Evolutionary conservation across 1,284 basidiomycete genomes (phyloP).

Genomic region (Ganoderma sinense): DNA sequence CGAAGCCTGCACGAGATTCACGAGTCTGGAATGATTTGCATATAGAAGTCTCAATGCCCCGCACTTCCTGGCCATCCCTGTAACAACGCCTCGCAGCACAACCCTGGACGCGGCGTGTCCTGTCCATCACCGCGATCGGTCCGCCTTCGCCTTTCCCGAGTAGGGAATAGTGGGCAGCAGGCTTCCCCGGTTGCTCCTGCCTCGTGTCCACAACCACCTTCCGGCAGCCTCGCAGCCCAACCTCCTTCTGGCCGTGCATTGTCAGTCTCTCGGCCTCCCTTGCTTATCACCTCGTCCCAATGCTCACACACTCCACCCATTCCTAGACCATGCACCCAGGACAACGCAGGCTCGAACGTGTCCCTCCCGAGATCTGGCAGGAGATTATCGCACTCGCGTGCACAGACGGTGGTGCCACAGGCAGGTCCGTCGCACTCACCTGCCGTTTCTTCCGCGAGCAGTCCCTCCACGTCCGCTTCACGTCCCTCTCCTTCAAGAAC

Average conservation of each 20-base stretch:
- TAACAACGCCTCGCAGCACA: not conserved
- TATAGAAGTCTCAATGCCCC: not conserved
- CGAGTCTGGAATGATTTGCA: not conserved
- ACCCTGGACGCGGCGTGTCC: not conserved
- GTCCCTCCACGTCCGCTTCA: conserved; percentile 8
- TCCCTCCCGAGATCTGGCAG: conserved; percentile 18
- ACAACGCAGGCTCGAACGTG: conserved; percentile 2
- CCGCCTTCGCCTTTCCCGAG: conserved; percentile 1
- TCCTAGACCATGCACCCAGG: conserved; percentile 7
- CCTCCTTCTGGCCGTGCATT: not conserved
- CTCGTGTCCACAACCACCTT: conserved; percentile 6
- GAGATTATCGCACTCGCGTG: conserved; percentile 14
- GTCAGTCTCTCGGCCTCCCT: not conserved
- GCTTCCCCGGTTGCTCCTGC: not conserved
- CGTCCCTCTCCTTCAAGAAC: conserved; percentile 11
- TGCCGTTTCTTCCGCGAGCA: conserved; percentile 12
- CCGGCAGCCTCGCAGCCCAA: not conserved
- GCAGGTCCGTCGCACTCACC: conserved; percentile 12
- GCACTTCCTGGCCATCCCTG: not conserved
- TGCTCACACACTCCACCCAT: not conserved
- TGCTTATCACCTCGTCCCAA: not conserved
- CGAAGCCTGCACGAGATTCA: not conserved
- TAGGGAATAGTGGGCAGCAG: not conserved
- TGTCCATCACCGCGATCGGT: conserved; percentile 4
- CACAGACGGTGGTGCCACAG: conserved; percentile 17